Conservation (phyloP, 2,329 filamentous ascomycete genomes). For the Colletotrichum cordylinicola region DNA sequence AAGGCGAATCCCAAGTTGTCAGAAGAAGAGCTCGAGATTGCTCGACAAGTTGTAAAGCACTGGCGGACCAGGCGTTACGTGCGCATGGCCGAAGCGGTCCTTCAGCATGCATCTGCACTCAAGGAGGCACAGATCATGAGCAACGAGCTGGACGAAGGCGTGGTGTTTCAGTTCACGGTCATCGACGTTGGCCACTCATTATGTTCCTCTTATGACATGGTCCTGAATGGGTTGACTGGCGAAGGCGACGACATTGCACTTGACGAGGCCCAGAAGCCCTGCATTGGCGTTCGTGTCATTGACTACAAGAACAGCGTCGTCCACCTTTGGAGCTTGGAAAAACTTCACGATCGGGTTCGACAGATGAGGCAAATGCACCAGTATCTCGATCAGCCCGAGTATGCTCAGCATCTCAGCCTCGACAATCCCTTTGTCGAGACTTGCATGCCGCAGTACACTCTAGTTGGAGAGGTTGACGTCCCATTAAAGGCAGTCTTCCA, state of each 20-base stretch:
- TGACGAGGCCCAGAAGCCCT: conserved; percentile 84
- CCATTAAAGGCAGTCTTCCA: conserved; percentile 93
- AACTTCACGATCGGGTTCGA: conserved; percentile 84
- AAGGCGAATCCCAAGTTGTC: conserved; percentile 70
- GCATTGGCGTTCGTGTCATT: conserved; percentile 86
- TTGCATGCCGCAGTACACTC: conserved; percentile 89
- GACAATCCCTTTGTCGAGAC: conserved; percentile 93
- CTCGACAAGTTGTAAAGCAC: conserved; percentile 69
- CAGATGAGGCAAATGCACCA: conserved; percentile 98
- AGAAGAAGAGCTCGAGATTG: conserved; percentile 74
- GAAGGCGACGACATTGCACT: conserved; percentile 85
- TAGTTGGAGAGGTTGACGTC: conserved; percentile 92
- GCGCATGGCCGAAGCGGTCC: conserved; percentile 88
- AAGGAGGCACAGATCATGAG: conserved; percentile 99
- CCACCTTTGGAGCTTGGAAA: conserved; percentile 93
- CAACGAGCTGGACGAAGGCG: conserved; percentile 90
- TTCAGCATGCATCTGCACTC: conserved; percentile 85
- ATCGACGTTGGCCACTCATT: conserved; percentile 87
- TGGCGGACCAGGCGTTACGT: conserved; percentile 91
- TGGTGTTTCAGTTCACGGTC: conserved; percentile 94
- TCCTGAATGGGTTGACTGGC: conserved; percentile 85
- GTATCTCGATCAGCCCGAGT: conserved; percentile 94
- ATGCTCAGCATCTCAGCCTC: conserved; percentile 88
- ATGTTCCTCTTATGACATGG: conserved; percentile 95
- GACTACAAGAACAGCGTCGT: conserved; percentile 88